Conservation (phyloP, 176 grass and related monocot genomes). For the Cocos nucifera region DNA sequence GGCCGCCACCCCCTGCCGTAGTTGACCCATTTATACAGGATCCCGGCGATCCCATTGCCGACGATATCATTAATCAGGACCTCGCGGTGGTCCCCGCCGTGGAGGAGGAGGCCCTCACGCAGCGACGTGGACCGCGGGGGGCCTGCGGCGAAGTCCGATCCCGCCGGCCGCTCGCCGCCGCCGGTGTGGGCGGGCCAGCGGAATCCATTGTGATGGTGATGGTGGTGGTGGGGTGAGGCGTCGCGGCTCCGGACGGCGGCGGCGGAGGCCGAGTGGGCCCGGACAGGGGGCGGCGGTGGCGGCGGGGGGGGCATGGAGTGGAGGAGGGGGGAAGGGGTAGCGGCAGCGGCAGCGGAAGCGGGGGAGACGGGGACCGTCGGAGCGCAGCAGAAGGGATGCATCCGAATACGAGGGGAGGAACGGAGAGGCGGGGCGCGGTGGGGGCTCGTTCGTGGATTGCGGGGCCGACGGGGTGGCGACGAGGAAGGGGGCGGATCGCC, state of each 20-base stretch:
- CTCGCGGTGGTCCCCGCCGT: slow-evolving; percentile 10
- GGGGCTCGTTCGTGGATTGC: slow-evolving; percentile 2
- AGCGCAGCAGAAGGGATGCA: slow-evolving; percentile 96
- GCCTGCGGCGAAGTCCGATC: too few relatives aligned
- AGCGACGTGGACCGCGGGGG: too few relatives aligned
- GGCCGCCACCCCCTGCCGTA: slow-evolving; percentile 93
- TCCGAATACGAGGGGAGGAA: slow-evolving; percentile 23
- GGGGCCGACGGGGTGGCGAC: too few relatives aligned
- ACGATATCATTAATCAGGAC: slow-evolving; percentile 63
- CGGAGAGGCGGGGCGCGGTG: slow-evolving; percentile 16
- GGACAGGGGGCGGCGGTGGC: too few relatives aligned
- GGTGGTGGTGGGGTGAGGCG: too few relatives aligned
- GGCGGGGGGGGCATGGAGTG: slow-evolving; percentile 14
- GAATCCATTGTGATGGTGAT: too few relatives aligned
- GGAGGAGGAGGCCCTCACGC: too few relatives aligned
- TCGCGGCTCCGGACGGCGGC: too few relatives aligned
- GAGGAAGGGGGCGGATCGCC: too few relatives aligned
- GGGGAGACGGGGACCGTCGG: slow-evolving; percentile 71
- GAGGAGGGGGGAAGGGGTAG: slow-evolving; percentile 3
- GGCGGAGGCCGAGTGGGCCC: too few relatives aligned
- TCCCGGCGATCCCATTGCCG: slow-evolving; percentile 67
- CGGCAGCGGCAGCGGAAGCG: slow-evolving; percentile 36
- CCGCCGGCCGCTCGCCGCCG: too few relatives aligned
- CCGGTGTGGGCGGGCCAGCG: too few relatives aligned
- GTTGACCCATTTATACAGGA: slow-evolving; percentile 98